phyloP scores from a whole-genome alignment of 2,329 filamentous ascomycete species.

The Apiospora kogelbergensis region DNA sequence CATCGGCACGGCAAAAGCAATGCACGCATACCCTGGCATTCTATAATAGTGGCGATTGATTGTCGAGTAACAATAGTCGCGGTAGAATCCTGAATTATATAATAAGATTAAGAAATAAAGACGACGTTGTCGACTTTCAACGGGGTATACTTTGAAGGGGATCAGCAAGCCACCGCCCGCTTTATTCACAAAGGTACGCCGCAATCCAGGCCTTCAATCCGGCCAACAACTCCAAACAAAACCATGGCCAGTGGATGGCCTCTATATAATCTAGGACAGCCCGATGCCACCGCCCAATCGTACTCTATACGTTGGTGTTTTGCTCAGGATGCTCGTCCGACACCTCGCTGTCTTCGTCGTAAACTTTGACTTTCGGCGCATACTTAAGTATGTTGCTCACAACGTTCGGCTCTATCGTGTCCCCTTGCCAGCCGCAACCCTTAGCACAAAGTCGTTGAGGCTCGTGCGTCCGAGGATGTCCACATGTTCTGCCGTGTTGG shows the following conservation, averaged over 20 bases:
- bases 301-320: neutral
- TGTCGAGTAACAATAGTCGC: neutral
- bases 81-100: neutral
- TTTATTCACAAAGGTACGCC: neutral
- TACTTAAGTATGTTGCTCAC: constrained; percentile 82
- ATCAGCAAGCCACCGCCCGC: neutral
- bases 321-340: neutral
- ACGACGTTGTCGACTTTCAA: neutral
- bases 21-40: neutral
- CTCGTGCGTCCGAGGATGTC: constrained; percentile 89
- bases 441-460: constrained; percentile 86
- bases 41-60: neutral
- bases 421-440: constrained; percentile 84
- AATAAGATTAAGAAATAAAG: neutral
- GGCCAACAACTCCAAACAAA: neutral
- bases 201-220: neutral
- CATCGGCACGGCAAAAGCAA: neutral
- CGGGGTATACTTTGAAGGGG: neutral
- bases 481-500: constrained; percentile 83
- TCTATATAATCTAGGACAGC: neutral
- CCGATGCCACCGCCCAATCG: neutral
- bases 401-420: constrained; percentile 74
- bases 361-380: constrained; percentile 79
- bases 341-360: constrained; percentile 54
- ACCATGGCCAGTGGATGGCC: neutral